Conservation (phyloP, 768 basidiomycete species). For the Suillus paluster region DNA sequence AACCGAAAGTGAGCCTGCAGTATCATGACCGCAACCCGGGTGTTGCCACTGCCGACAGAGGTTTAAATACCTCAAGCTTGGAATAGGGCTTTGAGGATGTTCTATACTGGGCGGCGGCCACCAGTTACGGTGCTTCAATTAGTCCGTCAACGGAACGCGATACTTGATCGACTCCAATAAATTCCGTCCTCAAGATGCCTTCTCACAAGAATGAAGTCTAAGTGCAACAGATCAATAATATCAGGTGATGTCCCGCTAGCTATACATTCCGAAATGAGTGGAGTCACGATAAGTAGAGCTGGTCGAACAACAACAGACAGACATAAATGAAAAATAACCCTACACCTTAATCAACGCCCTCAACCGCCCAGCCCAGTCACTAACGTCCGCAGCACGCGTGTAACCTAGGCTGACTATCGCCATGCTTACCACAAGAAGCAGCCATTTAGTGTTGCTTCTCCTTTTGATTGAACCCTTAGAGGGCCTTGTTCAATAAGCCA, state of each 20-base stretch:
- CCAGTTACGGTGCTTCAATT: too few species aligned
- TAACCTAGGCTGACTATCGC: slow-evolving; percentile 12
- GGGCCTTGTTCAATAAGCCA: slow-evolving; percentile 21
- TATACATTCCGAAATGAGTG: not conserved
- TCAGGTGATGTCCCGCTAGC: not conserved
- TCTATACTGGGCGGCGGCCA: too few species aligned
- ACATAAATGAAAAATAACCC: slow-evolving; percentile 2
- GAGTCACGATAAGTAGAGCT: not conserved
- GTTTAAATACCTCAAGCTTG: too few species aligned
- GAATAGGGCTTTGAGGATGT: too few species aligned
- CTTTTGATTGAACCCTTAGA: slow-evolving; percentile 2
- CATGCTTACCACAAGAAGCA: slow-evolving; percentile 12
- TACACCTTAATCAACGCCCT: slow-evolving; percentile 1
- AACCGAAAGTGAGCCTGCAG: too few species aligned
- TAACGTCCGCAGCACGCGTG: slow-evolving; percentile 6
- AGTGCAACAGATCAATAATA: not conserved
- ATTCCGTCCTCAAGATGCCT: too few species aligned
- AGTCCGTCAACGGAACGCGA: too few species aligned
- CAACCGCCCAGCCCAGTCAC: slow-evolving; percentile 8
- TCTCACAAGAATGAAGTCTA: too few species aligned
- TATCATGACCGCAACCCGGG: too few species aligned
- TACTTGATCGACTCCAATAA: too few species aligned
- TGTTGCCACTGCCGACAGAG: too few species aligned
- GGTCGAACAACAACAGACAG: slow-evolving; percentile 12
- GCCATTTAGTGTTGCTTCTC: slow-evolving; percentile 7